Evolutionary conservation across 345 rosid species (phyloP), one percentile per base, ranked within the genome.

Genomic region (Populus deltoides): DNA sequence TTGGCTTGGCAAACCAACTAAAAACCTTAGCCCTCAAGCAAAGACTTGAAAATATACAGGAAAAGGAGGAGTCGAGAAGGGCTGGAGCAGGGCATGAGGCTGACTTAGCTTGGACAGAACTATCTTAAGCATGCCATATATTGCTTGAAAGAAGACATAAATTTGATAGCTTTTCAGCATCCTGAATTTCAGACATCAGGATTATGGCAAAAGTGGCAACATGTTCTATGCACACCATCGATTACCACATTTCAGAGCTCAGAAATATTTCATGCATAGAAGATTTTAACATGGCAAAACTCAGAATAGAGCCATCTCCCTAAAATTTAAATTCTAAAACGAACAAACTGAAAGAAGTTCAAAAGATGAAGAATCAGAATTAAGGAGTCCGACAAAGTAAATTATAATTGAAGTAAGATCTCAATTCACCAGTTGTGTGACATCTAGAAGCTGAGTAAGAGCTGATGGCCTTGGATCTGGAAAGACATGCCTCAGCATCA

Each of bases 401-500:
- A 47, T 47, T 47, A 47, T 47, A 47, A 47, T 47, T 47, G 18
- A 47, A 47, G 31, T 33, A 29, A 63, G n/a, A 13, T 5, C 36
- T 25, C 17, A 45, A 24, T 71, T 75, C 83, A 90, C 98, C 94
- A 69, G 86, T 74, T 24, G 78, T 86, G 70, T 93, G 91, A 69
- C 73, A 88, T 81, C 90, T 87, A 74, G 85, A 47, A 68, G 94
- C 83, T 35, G 92, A 90, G 85, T 76, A 86, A 66, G 86, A 75
- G 16, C 59, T 66, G 13, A 93, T 85, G 81, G 87, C 90, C 83
- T 81, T 83, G 72, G 93, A 93, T 86, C 88, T 90, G 78, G 91
- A 88, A 81, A 93, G 94, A 82, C 97, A 91, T 22, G 86, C 79
- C 90, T 91, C 97, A 35, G 94, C 93, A 39, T 93, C 98, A 45